Percentiles rank a stretch among this genome's conserved stretches.
Evolutionary conservation across 164 flowering plant genomes (phyloP).

Genomic region (Piper betle): DNA sequence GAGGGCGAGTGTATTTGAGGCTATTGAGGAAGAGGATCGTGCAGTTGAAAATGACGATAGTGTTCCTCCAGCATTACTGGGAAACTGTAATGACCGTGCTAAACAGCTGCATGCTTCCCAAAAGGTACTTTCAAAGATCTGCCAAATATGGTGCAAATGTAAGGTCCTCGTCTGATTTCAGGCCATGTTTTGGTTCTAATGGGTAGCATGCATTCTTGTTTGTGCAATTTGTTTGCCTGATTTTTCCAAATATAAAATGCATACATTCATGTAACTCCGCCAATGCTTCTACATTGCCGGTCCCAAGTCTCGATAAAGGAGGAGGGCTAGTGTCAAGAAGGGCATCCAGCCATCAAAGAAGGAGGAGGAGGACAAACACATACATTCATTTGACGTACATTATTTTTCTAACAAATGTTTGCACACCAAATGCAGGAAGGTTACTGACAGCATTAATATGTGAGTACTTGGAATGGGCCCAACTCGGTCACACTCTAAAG

Average conservation of each 20-base stretch:
- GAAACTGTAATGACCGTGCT: slow-evolving; percentile 97
- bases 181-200: too few species aligned
- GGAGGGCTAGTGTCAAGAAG: too few species aligned
- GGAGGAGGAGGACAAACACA: too few species aligned
- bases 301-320: too few species aligned
- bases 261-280: too few species aligned
- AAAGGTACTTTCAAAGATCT: slow-evolving; percentile 41
- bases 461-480: slow-evolving; percentile 99
- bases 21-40: slow-evolving; percentile 92
- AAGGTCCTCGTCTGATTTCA: too few species aligned
- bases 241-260: too few species aligned
- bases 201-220: too few species aligned
- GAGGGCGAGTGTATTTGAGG: slow-evolving; percentile 96
- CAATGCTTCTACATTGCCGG: too few species aligned
- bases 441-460: slow-evolving; percentile 78
- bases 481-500: slow-evolving; percentile 79
- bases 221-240: too few species aligned
- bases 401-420: neutral
- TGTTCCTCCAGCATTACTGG: slow-evolving; percentile 81
- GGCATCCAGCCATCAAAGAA: too few species aligned
- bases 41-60: slow-evolving; percentile 71
- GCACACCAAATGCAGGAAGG: slow-evolving; percentile 48
- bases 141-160: too few species aligned
- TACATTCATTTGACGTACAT: neutral
- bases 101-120: slow-evolving; percentile 95